phyloP scores from a whole-genome alignment of 2,329 filamentous ascomycete species.

The Verticillium zaregamsianum region DNA sequence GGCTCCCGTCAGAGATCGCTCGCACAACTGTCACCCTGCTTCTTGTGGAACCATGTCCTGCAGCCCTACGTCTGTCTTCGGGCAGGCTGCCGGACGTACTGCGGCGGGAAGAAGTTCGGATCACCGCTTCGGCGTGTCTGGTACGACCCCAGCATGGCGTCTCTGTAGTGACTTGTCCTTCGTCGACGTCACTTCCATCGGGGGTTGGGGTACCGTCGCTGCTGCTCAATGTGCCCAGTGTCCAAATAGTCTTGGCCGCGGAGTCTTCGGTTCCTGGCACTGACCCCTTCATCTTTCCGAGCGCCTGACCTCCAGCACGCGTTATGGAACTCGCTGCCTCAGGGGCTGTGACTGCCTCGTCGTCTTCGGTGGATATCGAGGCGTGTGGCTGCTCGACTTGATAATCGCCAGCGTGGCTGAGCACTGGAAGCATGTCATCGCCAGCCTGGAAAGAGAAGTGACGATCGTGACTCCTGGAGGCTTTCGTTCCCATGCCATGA shows the following conservation, averaged over 20 bases:
- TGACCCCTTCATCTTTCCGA: background rate
- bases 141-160: background rate
- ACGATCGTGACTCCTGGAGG: background rate
- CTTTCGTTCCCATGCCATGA: background rate
- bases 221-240: background rate
- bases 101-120: background rate
- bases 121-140: too few species aligned
- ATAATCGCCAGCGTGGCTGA: background rate
- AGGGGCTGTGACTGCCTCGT: background rate
- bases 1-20: background rate
- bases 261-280: background rate
- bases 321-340: background rate
- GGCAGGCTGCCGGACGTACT: background rate
- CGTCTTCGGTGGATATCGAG: background rate
- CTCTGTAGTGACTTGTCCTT: background rate
- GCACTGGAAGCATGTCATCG: background rate
- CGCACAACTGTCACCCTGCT: background rate
- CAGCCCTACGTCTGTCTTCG: background rate
- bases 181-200: background rate
- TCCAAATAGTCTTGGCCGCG: background rate
- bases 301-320: background rate
- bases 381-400: background rate
- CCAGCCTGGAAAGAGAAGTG: background rate
- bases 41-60: background rate
- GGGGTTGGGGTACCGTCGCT: background rate